Percentiles rank a stretch among this genome's conserved stretches.
Evolutionary conservation across 495 filamentous ascomycete genomes (phyloP).

Genomic region (Endocarpon pusillum): DNA sequence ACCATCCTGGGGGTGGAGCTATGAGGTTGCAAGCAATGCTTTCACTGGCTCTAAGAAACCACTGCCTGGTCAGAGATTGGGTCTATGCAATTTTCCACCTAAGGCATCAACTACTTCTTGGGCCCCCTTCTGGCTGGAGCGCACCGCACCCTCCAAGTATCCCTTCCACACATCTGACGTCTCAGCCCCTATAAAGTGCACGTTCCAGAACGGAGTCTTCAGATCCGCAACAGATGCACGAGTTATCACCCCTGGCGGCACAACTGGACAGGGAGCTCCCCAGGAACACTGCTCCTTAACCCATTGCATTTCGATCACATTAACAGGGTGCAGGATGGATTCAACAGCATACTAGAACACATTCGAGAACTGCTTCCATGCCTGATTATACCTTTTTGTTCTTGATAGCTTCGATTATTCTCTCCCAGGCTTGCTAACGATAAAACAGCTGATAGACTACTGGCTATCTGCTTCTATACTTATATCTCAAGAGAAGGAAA

Average conservation of each 20-base stretch:
- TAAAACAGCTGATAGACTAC: constrained; percentile 25
- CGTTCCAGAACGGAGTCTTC: constrained; percentile 12
- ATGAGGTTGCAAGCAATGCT: too few species aligned
- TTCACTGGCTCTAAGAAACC: too few species aligned
- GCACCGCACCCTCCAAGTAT: constrained; percentile 33
- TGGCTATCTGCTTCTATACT: constrained; percentile 15
- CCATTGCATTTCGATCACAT: constrained; percentile 16
- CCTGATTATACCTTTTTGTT: constrained; percentile 4
- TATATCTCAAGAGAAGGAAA: too few species aligned
- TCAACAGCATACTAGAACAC: too few species aligned
- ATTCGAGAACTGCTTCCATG: constrained; percentile 7
- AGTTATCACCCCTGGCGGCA: constrained; percentile 14
- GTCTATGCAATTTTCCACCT: too few species aligned
- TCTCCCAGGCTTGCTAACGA: constrained; percentile 17
- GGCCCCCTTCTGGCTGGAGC: constrained; percentile 20
- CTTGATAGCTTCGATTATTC: constrained; percentile 13
- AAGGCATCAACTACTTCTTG: constrained; percentile 21
- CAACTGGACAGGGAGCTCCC: constrained; percentile 14
- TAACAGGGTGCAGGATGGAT: constrained; percentile 4
- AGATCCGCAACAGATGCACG: constrained; percentile 12
- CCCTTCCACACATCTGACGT: constrained; percentile 26
- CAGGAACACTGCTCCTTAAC: constrained; percentile 10
- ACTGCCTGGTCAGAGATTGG: too few species aligned
- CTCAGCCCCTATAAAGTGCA: constrained; percentile 34
- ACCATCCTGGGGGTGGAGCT: too few species aligned